Percentiles rank a stretch among this genome's conserved stretches.
These are phyloP conservation scores for Pilasporangium apinafurcum DNA, from an alignment of 352 stramenopile species.

Conservation along the genomic window DNA sequence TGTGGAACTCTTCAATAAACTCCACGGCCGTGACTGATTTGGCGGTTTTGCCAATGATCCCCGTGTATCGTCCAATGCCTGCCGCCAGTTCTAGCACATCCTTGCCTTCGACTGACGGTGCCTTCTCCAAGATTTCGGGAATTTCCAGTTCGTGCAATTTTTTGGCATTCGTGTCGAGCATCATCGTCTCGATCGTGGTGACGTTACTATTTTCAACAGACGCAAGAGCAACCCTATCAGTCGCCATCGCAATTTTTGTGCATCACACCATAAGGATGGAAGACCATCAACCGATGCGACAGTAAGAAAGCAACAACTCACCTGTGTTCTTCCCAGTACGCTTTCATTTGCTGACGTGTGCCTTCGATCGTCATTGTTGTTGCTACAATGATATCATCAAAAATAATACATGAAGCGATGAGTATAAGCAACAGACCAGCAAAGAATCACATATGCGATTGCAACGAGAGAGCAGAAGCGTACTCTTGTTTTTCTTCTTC, in stretches of 20 bases:
- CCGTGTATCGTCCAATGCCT: constrained; percentile 65
- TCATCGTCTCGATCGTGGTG: constrained; percentile 77
- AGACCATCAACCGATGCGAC: no score
- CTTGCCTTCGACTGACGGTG: constrained; percentile 44
- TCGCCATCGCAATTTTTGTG: no score
- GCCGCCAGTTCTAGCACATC: constrained; percentile 63
- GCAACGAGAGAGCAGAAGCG: neutral
- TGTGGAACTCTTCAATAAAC: constrained; percentile 78
- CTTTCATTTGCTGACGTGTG: constrained; percentile 71
- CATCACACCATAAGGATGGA: no score
- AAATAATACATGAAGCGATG: no score
- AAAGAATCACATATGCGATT: neutral
- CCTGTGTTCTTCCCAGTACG: constrained; percentile 76
- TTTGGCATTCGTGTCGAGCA: constrained; percentile 79
- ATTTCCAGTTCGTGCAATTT: constrained; percentile 68
- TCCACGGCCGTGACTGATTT: constrained; percentile 60
- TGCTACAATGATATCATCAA: no score
- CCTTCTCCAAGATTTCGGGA: constrained; percentile 70
- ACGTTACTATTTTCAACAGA: constrained; percentile 13
- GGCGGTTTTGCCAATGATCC: constrained; percentile 34
- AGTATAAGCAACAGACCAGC: neutral
- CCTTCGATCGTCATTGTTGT: constrained; percentile 40
- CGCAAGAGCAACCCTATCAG: neutral
- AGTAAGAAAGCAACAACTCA: constrained; percentile 2
- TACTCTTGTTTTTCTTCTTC: neutral